Conservation (phyloP, 352 stramenopile species). For the Achlya hypogyna region DNA sequence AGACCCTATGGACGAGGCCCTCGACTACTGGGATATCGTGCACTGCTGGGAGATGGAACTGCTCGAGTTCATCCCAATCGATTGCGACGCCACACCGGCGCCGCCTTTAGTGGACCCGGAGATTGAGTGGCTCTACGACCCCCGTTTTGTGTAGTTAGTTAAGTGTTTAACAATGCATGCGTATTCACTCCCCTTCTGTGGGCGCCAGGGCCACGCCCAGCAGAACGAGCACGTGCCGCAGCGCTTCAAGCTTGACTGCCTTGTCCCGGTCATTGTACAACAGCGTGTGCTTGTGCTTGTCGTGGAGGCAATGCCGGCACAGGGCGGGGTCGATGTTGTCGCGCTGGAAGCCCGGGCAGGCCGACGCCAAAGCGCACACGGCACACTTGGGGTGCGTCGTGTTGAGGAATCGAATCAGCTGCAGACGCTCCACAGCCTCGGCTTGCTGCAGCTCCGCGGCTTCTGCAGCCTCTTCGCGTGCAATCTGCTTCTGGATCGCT, state of each 20-base stretch:
- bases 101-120: no score
- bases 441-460: slow-evolving; percentile 30
- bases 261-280: slow-evolving; percentile 24
- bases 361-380: slow-evolving; percentile 49
- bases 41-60: no score
- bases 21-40: no score
- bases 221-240: neutral
- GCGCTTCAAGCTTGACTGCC: neutral
- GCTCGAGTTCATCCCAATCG: no score
- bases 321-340: slow-evolving; percentile 56
- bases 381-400: slow-evolving; percentile 47
- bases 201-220: neutral
- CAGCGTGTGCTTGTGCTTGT: slow-evolving; percentile 53
- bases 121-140: no score
- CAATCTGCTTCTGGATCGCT: slow-evolving; percentile 20
- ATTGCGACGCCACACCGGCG: no score
- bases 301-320: slow-evolving; percentile 71
- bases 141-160: neutral
- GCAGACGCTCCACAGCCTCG: slow-evolving; percentile 36
- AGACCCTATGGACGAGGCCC: no score
- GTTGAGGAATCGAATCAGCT: slow-evolving; percentile 50
- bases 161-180: neutral
- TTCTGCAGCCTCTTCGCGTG: slow-evolving; percentile 34
- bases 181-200: neutral
- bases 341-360: slow-evolving; percentile 67